Evolutionary conservation across 2,329 filamentous ascomycete species (phyloP).

Genomic region (Fusarium nanum): DNA sequence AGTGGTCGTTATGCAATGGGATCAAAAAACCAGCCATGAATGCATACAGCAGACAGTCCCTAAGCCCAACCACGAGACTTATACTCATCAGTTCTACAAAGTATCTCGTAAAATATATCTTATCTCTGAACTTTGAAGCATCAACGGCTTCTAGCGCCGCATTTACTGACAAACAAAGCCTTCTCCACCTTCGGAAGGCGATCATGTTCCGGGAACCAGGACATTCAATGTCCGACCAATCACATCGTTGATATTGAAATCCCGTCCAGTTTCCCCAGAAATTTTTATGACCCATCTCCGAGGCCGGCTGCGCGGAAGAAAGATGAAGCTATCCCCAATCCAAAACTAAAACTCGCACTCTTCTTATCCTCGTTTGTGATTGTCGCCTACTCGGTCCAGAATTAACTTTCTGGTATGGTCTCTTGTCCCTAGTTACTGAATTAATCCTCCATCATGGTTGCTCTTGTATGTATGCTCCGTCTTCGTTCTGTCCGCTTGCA

Average conservation of each 20-base stretch:
- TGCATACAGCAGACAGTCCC: background rate
- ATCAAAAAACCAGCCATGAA: too few relatives aligned
- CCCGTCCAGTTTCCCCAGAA: slow-evolving; percentile 21
- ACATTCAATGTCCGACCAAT: slow-evolving; percentile 21
- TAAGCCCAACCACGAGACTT: background rate
- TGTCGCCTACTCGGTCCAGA: background rate
- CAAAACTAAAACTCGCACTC: slow-evolving; percentile 21
- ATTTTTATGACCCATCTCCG: slow-evolving; percentile 33
- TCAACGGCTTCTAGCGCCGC: background rate
- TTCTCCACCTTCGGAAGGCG: slow-evolving; percentile 23
- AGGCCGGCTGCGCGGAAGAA: slow-evolving; percentile 26
- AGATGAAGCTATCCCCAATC: slow-evolving; percentile 34
- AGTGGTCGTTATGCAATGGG: background rate
- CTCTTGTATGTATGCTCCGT: slow-evolving; percentile 14
- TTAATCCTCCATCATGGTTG: slow-evolving; percentile 17
- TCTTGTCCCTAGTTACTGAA: background rate
- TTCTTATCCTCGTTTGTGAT: background rate
- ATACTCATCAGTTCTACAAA: background rate
- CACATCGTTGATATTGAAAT: slow-evolving; percentile 6
- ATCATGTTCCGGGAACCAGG: slow-evolving; percentile 16
- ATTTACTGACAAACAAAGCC: background rate
- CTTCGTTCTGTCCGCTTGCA: background rate
- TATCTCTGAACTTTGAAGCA: background rate
- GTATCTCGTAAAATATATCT: background rate
- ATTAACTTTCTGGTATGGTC: background rate